Evolutionary conservation across 805 yeast genomes (phyloP), one percentile per base, ranked within the genome.

Genomic region (Metschnikowia shivogae): DNA sequence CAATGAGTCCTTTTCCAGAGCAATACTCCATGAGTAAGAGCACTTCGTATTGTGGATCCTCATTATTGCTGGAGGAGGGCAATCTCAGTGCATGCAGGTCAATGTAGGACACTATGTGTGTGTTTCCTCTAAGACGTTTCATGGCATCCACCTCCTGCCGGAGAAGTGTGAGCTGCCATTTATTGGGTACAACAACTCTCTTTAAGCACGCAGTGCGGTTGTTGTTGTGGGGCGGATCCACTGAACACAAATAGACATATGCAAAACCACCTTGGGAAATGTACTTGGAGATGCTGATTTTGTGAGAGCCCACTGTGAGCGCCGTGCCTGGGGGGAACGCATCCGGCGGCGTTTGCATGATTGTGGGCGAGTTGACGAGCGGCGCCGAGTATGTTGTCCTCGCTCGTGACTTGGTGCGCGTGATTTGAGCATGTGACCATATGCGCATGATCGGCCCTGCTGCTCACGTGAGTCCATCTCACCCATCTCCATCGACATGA

Each of bases 131-230:
- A 29, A 93, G 72, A 24, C 96, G 73, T 65, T 88, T 86, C 98
- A 93, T 92, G 10, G 97, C 95, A 61, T 93, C 98, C 12, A 93
- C 99, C 63, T 93, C 99, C 33, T 95, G 96, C 50, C 98, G 72
- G 41, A 93, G 71, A 20, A 84, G 77, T 56, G 86, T 88, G 61
- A 93, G 73, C 42, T 85, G 86, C 57, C 81, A 78, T 64, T 93
- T 93, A 61, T 85, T 89, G 4, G 97, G 97, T 3, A 93, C 99
- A 28, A 84, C 84, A n/a, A 93, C 98, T 51, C 99, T 77, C 65
- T 93, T 93, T 57, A 93, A 72, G 62, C 98, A 93, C 5, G 92
- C 97, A 10, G 74, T 63, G 44, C 64, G 65, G 40, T 73, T 63
- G 14, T 79, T 80, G 12, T 76, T 71, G 52, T 72, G 70, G 48